Evolutionary conservation across 2,329 filamentous ascomycete species (phyloP), one percentile per base, ranked within the genome.

Genomic region (Colletotrichum filicis): DNA sequence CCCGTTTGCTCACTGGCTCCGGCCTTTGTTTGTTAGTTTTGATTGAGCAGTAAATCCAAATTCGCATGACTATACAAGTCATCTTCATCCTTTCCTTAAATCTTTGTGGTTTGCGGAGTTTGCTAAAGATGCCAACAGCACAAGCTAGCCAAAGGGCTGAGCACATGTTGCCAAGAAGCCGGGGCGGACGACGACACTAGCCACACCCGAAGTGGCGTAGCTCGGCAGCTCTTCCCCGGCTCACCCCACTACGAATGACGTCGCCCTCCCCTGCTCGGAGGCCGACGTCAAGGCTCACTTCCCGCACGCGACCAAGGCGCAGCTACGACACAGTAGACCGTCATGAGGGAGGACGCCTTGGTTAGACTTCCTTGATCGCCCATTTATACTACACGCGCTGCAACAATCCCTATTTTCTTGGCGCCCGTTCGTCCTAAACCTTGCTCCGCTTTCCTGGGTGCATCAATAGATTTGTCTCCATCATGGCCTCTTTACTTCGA

Each of bases 401-500:
- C 66, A 65, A 71, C 60, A 22, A 57, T 60, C 46, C 14, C 35
- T 37, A 32, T 6, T 32, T 64, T 9, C 46, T 59, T 65, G 70
- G 70, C 63, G 63, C 68, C n/a, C 28, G 35, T 35, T 57, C 6
- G 42, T 53, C 1, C 32, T 52, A n/a, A 60, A 60, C 35, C 24
- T 65, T 71, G 59, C 66, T 73, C 66, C 70, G 70, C 66, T 73
- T 57, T 14, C 24, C n/a, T 32, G 32, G 67, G 67, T 49, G 56
- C 57, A 70, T 64, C 59, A 32, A 53, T n/a, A n/a, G 19, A 63
- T 30, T 49, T 9, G 30, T 37, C 24, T 61, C 68, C 46, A 75
- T 24, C 52, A 91, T 92, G 94, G 88, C 93, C 67, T 94, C 92
- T 26, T 84, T 98, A 74, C 89, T 98, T 76, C 94, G 96, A 78